phyloP scores from a whole-genome alignment of 768 basidiomycete species.

The Calocybe cyanea region DNA sequence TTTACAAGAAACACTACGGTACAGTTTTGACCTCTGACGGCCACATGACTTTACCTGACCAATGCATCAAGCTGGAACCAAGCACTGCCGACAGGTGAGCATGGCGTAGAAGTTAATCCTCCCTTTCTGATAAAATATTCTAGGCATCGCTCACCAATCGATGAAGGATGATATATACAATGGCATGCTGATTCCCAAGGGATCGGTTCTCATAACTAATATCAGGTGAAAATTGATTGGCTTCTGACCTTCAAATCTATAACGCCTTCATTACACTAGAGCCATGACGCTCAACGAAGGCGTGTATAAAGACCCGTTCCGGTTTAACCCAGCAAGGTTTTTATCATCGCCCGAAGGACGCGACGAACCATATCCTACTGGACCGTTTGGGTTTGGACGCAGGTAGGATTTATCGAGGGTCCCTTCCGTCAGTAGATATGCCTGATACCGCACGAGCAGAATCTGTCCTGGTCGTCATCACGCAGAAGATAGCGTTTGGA shows the following conservation, averaged over 20 bases:
- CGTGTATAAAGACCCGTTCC: constrained; percentile 33
- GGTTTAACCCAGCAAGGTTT: constrained; percentile 41
- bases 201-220: constrained; percentile 12
- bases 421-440: not conserved
- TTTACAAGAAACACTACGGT: constrained; percentile 26
- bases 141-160: constrained; percentile 9
- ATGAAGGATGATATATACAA: constrained; percentile 14
- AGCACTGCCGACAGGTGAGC: constrained; percentile 18
- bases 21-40: not conserved
- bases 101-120: no score
- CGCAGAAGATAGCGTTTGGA: constrained; percentile 36
- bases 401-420: constrained; percentile 11
- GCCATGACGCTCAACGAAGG: constrained; percentile 33
- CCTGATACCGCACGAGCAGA: constrained; percentile 7
- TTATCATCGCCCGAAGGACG: constrained; percentile 15
- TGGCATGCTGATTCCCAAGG: constrained; percentile 16
- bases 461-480: constrained; percentile 40
- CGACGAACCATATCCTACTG: constrained; percentile 7
- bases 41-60: not conserved
- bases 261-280: constrained; percentile 20
- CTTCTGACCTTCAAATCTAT: no score
- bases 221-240: constrained; percentile 3
- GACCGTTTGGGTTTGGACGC: constrained; percentile 21
- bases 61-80: constrained; percentile 15
- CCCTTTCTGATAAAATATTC: no score